Evolutionary conservation across 2,329 filamentous ascomycete genomes (phyloP).

Genomic region (Hirsutella minnesotensis): DNA sequence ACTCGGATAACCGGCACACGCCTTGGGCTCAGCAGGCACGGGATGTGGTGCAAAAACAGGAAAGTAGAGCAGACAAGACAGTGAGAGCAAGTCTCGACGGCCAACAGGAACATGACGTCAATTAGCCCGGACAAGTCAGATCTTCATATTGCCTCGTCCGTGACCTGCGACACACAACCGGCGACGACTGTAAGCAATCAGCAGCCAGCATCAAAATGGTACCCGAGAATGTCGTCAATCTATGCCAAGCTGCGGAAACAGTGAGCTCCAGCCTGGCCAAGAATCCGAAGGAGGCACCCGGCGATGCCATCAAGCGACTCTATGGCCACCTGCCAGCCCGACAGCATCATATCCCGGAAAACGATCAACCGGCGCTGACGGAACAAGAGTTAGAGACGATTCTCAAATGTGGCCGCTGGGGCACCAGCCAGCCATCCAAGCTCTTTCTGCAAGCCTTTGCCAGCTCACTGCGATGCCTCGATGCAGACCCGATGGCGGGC

Average conservation of each 20-base stretch:
- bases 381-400: neutral
- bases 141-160: too few relatives aligned
- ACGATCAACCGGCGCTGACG: neutral
- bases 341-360: neutral
- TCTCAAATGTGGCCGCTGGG: neutral
- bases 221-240: neutral
- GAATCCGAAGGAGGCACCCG: neutral
- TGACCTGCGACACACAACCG: too few relatives aligned
- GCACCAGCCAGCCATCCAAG: slow-evolving; percentile 17
- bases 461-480: slow-evolving; percentile 46
- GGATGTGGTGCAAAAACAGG: too few relatives aligned
- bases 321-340: neutral
- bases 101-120: too few relatives aligned
- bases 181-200: too few relatives aligned
- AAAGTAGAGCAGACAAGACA: too few relatives aligned
- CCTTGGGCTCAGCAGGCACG: too few relatives aligned
- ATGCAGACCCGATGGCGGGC: slow-evolving; percentile 36
- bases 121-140: too few relatives aligned
- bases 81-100: too few relatives aligned
- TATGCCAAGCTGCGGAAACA: neutral
- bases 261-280: neutral
- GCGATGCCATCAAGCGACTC: neutral
- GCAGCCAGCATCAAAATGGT: too few relatives aligned
- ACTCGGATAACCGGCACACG: too few relatives aligned
- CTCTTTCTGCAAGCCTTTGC: slow-evolving; percentile 60